These are phyloP conservation scores for Zygotorulaspora sp. DNA, from an alignment of 805 yeast genomes.

Conservation along the genomic window DNA sequence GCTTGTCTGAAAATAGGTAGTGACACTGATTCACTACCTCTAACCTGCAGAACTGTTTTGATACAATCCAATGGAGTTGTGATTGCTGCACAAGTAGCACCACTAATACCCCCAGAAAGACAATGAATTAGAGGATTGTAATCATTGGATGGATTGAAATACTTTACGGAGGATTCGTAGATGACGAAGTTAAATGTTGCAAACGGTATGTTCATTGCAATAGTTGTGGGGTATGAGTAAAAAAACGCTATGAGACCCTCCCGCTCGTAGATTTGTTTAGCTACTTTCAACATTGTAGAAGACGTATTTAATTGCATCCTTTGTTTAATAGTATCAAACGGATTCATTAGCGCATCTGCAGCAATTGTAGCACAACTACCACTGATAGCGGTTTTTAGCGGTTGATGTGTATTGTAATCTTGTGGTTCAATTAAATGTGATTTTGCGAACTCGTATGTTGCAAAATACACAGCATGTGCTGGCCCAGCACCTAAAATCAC, in stretches of 20 bases:
- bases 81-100: constrained; percentile 90
- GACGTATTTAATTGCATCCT: constrained; percentile 69
- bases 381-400: constrained; percentile 76
- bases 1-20: constrained; percentile 43
- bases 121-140: constrained; percentile 93
- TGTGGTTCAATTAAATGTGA: constrained; percentile 34
- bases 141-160: constrained; percentile 68
- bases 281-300: constrained; percentile 26
- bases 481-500: constrained; percentile 98
- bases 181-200: constrained; percentile 92
- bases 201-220: constrained; percentile 88
- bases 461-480: constrained; percentile 93
- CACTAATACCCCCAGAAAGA: constrained; percentile 88
- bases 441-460: constrained; percentile 80
- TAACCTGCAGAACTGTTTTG: constrained; percentile 85
- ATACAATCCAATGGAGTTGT: constrained; percentile 94
- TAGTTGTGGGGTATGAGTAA: constrained; percentile 89
- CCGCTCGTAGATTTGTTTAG: constrained; percentile 44
- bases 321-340: constrained; percentile 92
- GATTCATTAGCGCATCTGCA: constrained; percentile 94
- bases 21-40: constrained; percentile 47
- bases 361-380: constrained; percentile 93
- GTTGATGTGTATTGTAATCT: constrained; percentile 48
- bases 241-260: constrained; percentile 82
- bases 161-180: constrained; percentile 75